Evolutionary conservation across 768 basidiomycete species (phyloP).

Genomic region (Suillus subalutaceus): DNA sequence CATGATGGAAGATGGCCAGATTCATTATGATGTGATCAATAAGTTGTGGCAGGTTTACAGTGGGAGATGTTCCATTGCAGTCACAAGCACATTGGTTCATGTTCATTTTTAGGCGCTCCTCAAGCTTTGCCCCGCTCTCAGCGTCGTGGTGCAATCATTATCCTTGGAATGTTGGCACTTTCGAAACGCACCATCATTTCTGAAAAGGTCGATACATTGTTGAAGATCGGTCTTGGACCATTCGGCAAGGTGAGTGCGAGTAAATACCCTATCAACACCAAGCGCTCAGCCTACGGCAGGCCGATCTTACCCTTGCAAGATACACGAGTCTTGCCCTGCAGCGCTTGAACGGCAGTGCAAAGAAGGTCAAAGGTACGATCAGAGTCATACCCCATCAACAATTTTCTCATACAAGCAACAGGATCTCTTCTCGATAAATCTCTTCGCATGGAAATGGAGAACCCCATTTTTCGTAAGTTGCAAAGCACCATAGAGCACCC

Average conservation of each 20-base stretch:
- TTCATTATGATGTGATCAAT: conserved; percentile 82
- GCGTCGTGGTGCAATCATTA: conserved; percentile 92
- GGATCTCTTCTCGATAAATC: conserved; percentile 89
- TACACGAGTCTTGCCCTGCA: conserved; percentile 95
- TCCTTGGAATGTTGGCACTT: conserved; percentile 95
- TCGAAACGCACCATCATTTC: conserved; percentile 78
- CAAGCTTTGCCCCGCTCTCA: conserved; percentile 79
- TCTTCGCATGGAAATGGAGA: conserved; percentile 85
- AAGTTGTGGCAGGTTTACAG: conserved; percentile 98
- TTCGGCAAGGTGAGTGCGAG: conserved; percentile 68
- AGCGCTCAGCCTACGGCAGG: conserved; percentile 44
- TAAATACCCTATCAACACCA: background rate
- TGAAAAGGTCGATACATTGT: conserved; percentile 81
- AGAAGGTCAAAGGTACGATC: conserved; percentile 89
- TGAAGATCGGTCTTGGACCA: conserved; percentile 85
- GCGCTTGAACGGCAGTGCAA: conserved; percentile 89
- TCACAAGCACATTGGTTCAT: background rate
- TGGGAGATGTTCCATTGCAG: conserved; percentile 39
- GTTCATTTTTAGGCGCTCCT: conserved; percentile 58
- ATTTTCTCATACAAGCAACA: conserved; percentile 26
- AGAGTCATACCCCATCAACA: background rate
- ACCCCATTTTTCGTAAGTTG: conserved; percentile 81
- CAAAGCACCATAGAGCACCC: conserved; percentile 81
- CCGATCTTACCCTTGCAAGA: conserved; percentile 85
- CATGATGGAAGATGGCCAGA: conserved; percentile 88